These are phyloP conservation scores for Trametes cingulata DNA, from an alignment of 768 basidiomycete species.

Conservation along the genomic window DNA sequence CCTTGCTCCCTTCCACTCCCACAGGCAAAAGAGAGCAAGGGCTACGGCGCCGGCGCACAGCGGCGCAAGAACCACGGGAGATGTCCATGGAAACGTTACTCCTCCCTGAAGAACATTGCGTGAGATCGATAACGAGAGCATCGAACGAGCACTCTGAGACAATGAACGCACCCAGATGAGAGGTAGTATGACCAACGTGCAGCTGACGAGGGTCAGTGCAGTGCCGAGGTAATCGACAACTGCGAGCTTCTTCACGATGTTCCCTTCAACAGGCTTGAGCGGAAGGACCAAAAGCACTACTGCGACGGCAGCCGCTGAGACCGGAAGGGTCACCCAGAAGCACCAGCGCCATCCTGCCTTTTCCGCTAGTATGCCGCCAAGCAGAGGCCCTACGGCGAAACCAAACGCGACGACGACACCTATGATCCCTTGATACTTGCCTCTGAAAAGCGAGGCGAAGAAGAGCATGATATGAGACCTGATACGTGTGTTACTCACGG, in stretches of 20 bases:
- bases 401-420: constrained; percentile 60
- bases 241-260: constrained; percentile 63
- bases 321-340: constrained; percentile 71
- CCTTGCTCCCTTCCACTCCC: constrained; percentile 70
- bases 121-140: neutral
- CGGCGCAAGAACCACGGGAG: constrained; percentile 51
- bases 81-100: constrained; percentile 70
- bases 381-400: constrained; percentile 64
- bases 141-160: neutral
- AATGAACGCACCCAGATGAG: constrained; percentile 62
- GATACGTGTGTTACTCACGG: neutral
- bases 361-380: constrained; percentile 66
- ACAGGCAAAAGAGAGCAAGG: constrained; percentile 59
- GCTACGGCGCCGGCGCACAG: constrained; percentile 53
- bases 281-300: constrained; percentile 66
- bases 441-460: no score
- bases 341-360: constrained; percentile 75
- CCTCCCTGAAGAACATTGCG: constrained; percentile 53
- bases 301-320: constrained; percentile 52
- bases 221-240: constrained; percentile 67
- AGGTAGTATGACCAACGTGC: constrained; percentile 64
- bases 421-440: constrained; percentile 79
- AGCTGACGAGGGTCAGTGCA: constrained; percentile 56
- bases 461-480: neutral
- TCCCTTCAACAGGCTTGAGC: constrained; percentile 65